Base-by-base conservation (phyloP, 306 rosid species). In the Calophaca sinica region DNA sequence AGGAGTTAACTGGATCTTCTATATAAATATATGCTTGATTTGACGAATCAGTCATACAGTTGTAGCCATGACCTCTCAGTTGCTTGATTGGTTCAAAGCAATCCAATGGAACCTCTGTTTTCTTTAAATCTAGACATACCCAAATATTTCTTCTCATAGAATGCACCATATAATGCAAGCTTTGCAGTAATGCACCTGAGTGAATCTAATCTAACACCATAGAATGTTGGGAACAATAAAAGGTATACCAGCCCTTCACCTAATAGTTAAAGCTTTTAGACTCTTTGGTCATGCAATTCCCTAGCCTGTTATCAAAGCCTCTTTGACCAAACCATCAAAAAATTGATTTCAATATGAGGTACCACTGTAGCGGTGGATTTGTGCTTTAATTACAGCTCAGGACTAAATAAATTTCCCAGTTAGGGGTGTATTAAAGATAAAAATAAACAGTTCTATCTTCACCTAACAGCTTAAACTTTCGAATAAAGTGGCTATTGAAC, bases 301-400 rank as follows among this genome's bases (percentile, higher is more conserved):
- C 70, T 46, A 32, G 20, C 29, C 11, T 11, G 52, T 7, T 58
- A 54, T 44, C 20, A 14, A 68, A 31, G 58, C 49, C 70, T 59
- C 70, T 68, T 55, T 67, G 31, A 77, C 13, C 26, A 76, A 33
- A 12, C 33, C 32, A 9, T 50, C 7, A 78, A n/a, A 14, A 60
- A 29, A 5, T 53, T n/a, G 14, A 66, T 57, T 55, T 32, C 29
- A 65, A 49, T 32, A 62, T 52, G 32, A 53, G 58, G 67, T 14
- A 66, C 2, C 8, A 5, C 42, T 5, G 7, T 38, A 38, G 59
- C 31, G 26, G 50, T 65, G 11, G 14, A 35, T 55, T 51, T 68
- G 13, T 9, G 20, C 10, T 57, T 46, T 57, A 68, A 33, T 59
- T 46, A 42, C 39, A 14, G 13, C 14, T n/a, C 11, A 57, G 33